These are phyloP conservation scores for Poteriospumella lacustris DNA, from an alignment of 108 stramenopile genomes.

Conservation along the genomic window DNA sequence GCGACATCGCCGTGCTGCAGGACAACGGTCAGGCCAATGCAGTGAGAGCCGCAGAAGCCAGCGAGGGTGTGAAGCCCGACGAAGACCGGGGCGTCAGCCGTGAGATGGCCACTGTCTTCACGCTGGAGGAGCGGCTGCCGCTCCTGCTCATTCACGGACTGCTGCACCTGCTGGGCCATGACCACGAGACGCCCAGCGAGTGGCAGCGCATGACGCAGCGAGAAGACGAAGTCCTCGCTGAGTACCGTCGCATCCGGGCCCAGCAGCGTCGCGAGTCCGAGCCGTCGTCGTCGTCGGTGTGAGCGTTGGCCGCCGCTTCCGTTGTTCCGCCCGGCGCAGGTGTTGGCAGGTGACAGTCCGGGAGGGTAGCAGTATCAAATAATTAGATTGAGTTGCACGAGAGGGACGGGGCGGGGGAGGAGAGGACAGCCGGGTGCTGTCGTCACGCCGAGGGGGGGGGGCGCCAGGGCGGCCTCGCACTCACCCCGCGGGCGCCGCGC, in stretches of 20 bases:
- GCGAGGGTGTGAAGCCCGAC: conserved; percentile 47
- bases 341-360: too few relatives aligned
- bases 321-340: too few relatives aligned
- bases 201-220: conserved; percentile 76
- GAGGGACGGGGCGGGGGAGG: too few relatives aligned
- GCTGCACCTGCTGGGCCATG: conserved; percentile 86
- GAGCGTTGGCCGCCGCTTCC: too few relatives aligned
- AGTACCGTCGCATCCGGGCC: not conserved
- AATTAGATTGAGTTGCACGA: too few relatives aligned
- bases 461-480: too few relatives aligned
- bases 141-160: conserved; percentile 89
- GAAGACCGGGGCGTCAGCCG: conserved; percentile 79
- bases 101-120: conserved; percentile 66
- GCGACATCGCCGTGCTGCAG: not conserved
- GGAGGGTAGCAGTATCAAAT: too few relatives aligned
- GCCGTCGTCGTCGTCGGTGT: too few relatives aligned
- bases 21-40: not conserved
- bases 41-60: not conserved
- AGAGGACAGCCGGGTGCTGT: too few relatives aligned
- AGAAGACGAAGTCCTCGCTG: conserved; percentile 69
- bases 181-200: conserved; percentile 85
- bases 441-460: too few relatives aligned
- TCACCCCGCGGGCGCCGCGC: too few relatives aligned
- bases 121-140: conserved; percentile 60
- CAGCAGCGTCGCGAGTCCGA: too few relatives aligned